Evolutionary conservation across 805 yeast genomes (phyloP).

Genomic region (Candida schatavii): DNA sequence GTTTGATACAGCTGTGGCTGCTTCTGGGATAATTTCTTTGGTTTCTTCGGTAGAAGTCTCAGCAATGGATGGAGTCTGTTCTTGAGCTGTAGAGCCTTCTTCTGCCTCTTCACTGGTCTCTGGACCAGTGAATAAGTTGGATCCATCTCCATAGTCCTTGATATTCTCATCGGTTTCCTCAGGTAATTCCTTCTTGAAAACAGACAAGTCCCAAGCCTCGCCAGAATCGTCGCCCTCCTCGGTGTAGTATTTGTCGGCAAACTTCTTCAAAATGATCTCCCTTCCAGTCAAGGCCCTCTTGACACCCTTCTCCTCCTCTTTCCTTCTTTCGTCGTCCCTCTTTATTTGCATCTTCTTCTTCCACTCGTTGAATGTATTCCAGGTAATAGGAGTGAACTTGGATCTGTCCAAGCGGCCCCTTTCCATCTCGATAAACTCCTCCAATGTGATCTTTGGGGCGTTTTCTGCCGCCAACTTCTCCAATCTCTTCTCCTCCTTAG

Average conservation of each 20-base stretch:
- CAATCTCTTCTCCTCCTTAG: conserved; percentile 89
- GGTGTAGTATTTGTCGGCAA: conserved; percentile 51
- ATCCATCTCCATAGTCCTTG: conserved; percentile 76
- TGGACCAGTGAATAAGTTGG: conserved; percentile 6
- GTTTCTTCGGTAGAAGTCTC: too few species aligned
- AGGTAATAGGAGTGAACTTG: conserved; percentile 81
- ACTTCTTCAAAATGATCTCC: conserved; percentile 63
- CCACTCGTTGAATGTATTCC: conserved; percentile 80
- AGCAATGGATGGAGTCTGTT: too few species aligned
- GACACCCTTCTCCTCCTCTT: conserved; percentile 31
- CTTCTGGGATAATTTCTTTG: too few species aligned
- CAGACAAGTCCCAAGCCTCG: conserved; percentile 55
- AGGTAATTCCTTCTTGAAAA: conserved; percentile 54
- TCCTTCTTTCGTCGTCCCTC: conserved; percentile 42
- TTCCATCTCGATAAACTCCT: conserved; percentile 93
- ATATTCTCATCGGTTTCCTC: conserved; percentile 46
- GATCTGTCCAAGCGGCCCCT: conserved; percentile 76
- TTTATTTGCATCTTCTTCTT: conserved; percentile 64
- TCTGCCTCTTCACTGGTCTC: neutral
- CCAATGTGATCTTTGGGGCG: conserved; percentile 88
- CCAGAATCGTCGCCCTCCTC: conserved; percentile 49
- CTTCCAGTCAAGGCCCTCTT: conserved; percentile 61
- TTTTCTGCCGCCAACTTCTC: conserved; percentile 82
- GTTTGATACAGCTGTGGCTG: too few species aligned
- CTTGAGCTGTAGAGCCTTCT: neutral